phyloP scores from a whole-genome alignment of 2,329 filamentous ascomycete species.

The Aspergillus pseudoterreus region DNA sequence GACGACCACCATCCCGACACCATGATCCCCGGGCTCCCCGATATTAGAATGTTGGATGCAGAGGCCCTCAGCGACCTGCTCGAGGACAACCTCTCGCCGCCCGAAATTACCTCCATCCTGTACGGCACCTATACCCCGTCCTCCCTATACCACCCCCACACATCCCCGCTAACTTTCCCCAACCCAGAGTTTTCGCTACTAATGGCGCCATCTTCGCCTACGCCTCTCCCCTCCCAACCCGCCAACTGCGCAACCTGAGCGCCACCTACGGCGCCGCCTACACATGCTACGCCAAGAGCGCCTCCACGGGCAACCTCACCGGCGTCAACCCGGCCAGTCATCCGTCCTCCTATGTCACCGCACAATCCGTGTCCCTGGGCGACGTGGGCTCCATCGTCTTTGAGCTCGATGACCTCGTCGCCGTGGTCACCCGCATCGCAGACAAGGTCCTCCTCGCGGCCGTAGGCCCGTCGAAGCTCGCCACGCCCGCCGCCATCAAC shows the following conservation, averaged over 20 bases:
- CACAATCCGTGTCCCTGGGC: slow-evolving; percentile 38
- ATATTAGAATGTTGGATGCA: slow-evolving; percentile 43
- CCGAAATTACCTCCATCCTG: slow-evolving; percentile 44
- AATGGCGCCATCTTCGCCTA: slow-evolving; percentile 44
- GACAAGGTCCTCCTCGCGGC: slow-evolving; percentile 42
- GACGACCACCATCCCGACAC: slow-evolving; percentile 23
- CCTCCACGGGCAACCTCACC: slow-evolving; percentile 39
- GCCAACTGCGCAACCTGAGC: slow-evolving; percentile 40
- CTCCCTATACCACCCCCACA: neutral
- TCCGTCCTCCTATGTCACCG: slow-evolving; percentile 41
- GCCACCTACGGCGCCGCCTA: slow-evolving; percentile 44
- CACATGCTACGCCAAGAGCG: slow-evolving; percentile 40
- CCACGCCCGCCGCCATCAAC: neutral
- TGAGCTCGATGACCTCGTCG: slow-evolving; percentile 38
- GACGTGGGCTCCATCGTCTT: slow-evolving; percentile 44
- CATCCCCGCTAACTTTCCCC: slow-evolving; percentile 3
- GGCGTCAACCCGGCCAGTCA: slow-evolving; percentile 42
- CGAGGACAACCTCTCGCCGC: slow-evolving; percentile 41
- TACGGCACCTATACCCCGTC: slow-evolving; percentile 14
- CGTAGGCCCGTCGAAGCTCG: slow-evolving; percentile 34
- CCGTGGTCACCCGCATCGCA: slow-evolving; percentile 40
- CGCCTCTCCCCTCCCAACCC: slow-evolving; percentile 36
- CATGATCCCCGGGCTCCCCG: slow-evolving; percentile 40
- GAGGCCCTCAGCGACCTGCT: slow-evolving; percentile 39
- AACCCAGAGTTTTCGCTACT: slow-evolving; percentile 38